Evolutionary conservation across 2,329 filamentous ascomycete species (phyloP), one percentile per base, ranked within the genome.

Genomic region (Microascus cirrosus): DNA sequence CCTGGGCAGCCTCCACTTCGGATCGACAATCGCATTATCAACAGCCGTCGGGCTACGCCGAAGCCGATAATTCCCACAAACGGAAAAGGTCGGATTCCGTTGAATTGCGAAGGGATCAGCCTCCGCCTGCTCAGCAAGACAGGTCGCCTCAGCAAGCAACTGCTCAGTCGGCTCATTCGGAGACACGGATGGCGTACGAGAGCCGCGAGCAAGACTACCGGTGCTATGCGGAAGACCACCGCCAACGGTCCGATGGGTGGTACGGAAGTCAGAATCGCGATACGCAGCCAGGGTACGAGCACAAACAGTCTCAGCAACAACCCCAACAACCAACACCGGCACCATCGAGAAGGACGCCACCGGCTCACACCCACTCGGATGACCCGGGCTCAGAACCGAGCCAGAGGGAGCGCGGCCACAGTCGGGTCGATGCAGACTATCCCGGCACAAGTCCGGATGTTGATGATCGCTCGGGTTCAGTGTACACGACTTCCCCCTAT

Each of bases 1-100:
- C 70, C 56, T 76, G 77, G 72, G 66, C 73, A 34, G 67, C 65
- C 4, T 67, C 74, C 22, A 70, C 66, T 53, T 63, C 68, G 48
- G 78, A 81, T 3, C 70, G 75, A 12, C 66, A 24, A 11, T 72
- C 39, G 64, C 72, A 18, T 74, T 74, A 61, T 71, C 72, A 55
- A 65, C 74, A 1, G 63, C 72, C 52, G 62, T 62, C 42, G 75
- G 77, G 63, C 62, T 74, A 6, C 39, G 50, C 52, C 39, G 74
- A 78, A 35, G 65, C 68, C n/a, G 79, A 84, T 39, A 67, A 65
- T 18, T 71, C 78, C 20, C 78, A 83, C 64, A 87, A 86, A 70
- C 82, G 84, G 65, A 93, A 90, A 70, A 81, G 88, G 60, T 90
- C 88, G 7, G 73, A 77, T 53, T 89, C 86, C 6, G 69, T 75